Evolutionary conservation across 1,284 basidiomycete species (phyloP).

Genomic region (Puccinia horiana): DNA sequence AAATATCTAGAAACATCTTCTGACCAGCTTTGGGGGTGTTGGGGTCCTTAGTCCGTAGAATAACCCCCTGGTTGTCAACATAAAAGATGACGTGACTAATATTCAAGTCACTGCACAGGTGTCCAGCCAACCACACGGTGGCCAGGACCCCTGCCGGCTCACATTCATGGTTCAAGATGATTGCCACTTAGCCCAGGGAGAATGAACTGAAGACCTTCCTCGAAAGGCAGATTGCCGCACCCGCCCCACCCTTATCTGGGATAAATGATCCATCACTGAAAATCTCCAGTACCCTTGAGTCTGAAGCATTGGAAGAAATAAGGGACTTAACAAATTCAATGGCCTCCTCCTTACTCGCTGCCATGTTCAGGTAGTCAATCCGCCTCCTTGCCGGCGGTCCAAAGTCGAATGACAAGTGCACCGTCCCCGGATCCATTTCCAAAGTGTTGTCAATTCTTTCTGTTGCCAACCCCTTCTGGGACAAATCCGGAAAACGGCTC

Average conservation of each 20-base stretch:
- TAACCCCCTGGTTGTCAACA: background rate
- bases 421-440: no score
- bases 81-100: background rate
- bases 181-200: background rate
- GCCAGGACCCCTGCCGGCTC: background rate
- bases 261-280: slow-evolving; percentile 2
- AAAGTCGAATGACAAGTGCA: no score
- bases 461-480: no score
- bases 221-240: background rate
- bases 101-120: background rate
- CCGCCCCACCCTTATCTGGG: background rate
- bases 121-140: background rate
- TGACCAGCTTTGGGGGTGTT: background rate
- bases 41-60: background rate
- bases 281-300: background rate
- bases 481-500: no score
- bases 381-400: no score
- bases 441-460: no score
- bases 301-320: no score
- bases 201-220: background rate
- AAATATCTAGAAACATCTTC: background rate
- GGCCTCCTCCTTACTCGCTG: background rate
- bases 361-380: no score
- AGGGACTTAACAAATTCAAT: background rate
- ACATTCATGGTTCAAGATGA: background rate